Conservation (phyloP, 2,329 filamentous ascomycete genomes). For the Tolypocladium capitatum region DNA sequence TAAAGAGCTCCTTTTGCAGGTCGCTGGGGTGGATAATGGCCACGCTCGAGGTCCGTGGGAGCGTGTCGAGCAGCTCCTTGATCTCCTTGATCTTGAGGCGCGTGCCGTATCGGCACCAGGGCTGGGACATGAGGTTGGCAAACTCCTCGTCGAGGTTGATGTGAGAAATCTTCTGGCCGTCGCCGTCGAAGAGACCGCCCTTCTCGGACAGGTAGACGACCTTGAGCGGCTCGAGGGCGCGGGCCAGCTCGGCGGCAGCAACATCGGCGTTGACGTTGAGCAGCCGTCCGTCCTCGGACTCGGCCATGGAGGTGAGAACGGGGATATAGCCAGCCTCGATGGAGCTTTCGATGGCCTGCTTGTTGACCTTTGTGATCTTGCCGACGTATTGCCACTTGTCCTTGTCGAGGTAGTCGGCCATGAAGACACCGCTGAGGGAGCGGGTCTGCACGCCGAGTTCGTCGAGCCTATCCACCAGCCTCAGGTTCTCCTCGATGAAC, state of each 20-base stretch:
- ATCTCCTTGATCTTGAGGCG: conserved; percentile 96
- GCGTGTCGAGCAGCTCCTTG: conserved; percentile 77
- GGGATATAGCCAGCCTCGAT: conserved; percentile 86
- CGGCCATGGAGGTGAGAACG: conserved; percentile 91
- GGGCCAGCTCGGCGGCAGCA: conserved; percentile 82
- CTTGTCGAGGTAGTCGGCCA: conserved; percentile 89
- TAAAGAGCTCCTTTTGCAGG: conserved; percentile 93
- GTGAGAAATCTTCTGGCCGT: conserved; percentile 86
- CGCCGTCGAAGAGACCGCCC: conserved; percentile 86
- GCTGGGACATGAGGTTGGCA: conserved; percentile 79
- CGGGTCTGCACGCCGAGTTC: conserved; percentile 78
- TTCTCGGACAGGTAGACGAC: conserved; percentile 98
- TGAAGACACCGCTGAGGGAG: conserved; percentile 83
- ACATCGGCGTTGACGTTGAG: conserved; percentile 98
- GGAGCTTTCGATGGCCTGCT: conserved; percentile 75
- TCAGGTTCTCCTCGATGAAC: conserved; percentile 91
- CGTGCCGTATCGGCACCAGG: conserved; percentile 92
- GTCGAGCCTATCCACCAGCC: conserved; percentile 80
- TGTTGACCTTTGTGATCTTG: conserved; percentile 89
- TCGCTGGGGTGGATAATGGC: conserved; percentile 96
- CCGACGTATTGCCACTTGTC: conserved; percentile 93
- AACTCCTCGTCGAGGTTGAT: conserved; percentile 98
- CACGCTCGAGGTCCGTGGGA: conserved; percentile 85
- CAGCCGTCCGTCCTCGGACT: conserved; percentile 80
- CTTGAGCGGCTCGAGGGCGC: conserved; percentile 82